Percentiles rank a stretch among this genome's conserved stretches.
These are phyloP conservation scores for Lophium mytilinum DNA, from an alignment of 495 filamentous ascomycete species.

Conservation along the genomic window DNA sequence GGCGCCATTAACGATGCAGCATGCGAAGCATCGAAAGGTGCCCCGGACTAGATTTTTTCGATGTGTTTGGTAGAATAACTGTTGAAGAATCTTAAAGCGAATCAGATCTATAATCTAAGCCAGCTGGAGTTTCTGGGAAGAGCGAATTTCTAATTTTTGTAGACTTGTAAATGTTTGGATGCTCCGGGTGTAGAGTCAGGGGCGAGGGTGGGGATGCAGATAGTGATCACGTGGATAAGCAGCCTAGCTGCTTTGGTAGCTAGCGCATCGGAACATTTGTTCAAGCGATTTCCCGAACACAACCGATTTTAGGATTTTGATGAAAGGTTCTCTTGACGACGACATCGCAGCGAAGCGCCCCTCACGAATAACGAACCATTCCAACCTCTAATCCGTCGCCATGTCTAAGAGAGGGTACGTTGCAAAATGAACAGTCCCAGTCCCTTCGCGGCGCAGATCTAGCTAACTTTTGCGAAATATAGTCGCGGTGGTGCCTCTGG, in stretches of 20 bases:
- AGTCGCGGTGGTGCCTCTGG: conserved; percentile 85
- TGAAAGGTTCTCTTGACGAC: conserved; percentile 10
- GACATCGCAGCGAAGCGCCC: conserved; percentile 14
- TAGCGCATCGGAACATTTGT: conserved; percentile 16
- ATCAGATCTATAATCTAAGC: too few relatives aligned
- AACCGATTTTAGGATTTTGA: background rate
- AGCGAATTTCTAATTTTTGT: too few relatives aligned
- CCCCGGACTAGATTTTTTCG: too few relatives aligned
- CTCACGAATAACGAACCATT: background rate
- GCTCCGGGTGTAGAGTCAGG: too few relatives aligned
- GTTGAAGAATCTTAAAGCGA: too few relatives aligned
- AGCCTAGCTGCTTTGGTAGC: background rate
- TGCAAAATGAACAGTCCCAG: background rate
- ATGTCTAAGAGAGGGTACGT: conserved; percentile 25
- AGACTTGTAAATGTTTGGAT: too few relatives aligned
- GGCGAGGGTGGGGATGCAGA: too few relatives aligned
- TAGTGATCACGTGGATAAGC: too few relatives aligned
- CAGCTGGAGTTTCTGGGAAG: too few relatives aligned
- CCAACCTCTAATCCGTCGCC: conserved; percentile 8
- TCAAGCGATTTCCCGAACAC: conserved; percentile 20
- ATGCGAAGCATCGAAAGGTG: too few relatives aligned
- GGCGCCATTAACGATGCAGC: too few relatives aligned
- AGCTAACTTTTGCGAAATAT: conserved; percentile 1
- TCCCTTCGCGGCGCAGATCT: background rate
- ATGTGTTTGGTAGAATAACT: too few relatives aligned